A percentile compares a stretch with the other conserved stretches of the same genome.
phyloP scores from a whole-genome alignment of 148 eudicot species.

The Camellia lanceoleosa region DNA sequence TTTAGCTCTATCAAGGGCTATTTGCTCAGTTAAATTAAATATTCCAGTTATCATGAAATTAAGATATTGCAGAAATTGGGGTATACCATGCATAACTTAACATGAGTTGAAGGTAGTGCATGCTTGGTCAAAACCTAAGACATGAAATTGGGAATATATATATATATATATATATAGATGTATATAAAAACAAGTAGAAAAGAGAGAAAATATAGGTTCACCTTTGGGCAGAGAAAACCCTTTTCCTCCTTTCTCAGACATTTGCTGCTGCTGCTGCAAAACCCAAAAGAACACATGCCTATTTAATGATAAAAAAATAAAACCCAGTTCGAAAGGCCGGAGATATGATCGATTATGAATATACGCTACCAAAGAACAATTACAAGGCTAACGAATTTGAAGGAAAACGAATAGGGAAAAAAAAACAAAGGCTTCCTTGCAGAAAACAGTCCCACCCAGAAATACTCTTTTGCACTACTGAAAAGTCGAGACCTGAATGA shows the following conservation, averaged over 20 bases:
- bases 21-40: neutral
- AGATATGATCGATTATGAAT: neutral
- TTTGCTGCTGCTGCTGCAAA: constrained; percentile 4
- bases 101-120: neutral
- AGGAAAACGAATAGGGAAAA: neutral
- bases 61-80: neutral
- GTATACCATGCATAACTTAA: neutral
- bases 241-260: constrained; percentile 34
- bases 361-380: neutral
- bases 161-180: neutral
- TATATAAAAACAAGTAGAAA: constrained; percentile 20
- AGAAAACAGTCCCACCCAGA: neutral
- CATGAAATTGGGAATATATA: neutral
- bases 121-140: neutral
- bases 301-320: neutral
- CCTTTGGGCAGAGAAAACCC: constrained; percentile 25
- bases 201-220: constrained; percentile 26
- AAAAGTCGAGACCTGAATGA: neutral
- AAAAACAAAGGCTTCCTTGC: neutral
- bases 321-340: neutral
- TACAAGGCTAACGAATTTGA: neutral
- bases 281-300: neutral
- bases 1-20: too few species aligned
- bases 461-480: neutral
- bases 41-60: neutral